Conservation (phyloP, 805 yeast genomes). For the Metschnikowia cerradonensis region DNA sequence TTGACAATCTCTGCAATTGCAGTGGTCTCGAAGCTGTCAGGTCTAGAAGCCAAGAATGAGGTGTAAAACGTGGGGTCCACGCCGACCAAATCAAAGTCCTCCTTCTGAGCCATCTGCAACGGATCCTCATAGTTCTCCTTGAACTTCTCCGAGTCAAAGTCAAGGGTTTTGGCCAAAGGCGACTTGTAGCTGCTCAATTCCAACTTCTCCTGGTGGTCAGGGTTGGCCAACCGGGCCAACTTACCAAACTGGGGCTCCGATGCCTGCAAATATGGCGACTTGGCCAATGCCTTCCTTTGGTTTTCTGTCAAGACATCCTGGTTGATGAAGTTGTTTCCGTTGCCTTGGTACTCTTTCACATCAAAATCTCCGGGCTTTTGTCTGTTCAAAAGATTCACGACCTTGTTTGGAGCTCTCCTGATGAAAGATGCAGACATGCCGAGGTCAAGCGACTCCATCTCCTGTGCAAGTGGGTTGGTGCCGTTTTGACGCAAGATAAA, state of each 20-base stretch:
- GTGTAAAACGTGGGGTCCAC: slow-evolving; percentile 63
- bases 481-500: not conserved
- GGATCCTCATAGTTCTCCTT: slow-evolving; percentile 27
- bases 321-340: slow-evolving; percentile 21
- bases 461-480: slow-evolving; percentile 16
- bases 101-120: slow-evolving; percentile 39
- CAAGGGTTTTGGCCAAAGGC: slow-evolving; percentile 21
- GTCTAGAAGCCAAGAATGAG: slow-evolving; percentile 78
- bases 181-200: slow-evolving; percentile 18
- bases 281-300: slow-evolving; percentile 52
- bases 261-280: slow-evolving; percentile 53
- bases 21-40: slow-evolving; percentile 80
- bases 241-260: slow-evolving; percentile 56
- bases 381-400: slow-evolving; percentile 27
- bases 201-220: slow-evolving; percentile 16
- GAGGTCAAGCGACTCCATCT: slow-evolving; percentile 31
- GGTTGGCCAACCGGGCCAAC: slow-evolving; percentile 39
- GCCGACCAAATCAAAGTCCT: slow-evolving; percentile 37
- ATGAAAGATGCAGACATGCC: slow-evolving; percentile 41
- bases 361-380: slow-evolving; percentile 18
- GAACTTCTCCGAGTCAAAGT: slow-evolving; percentile 14
- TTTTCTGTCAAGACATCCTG: slow-evolving; percentile 38
- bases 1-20: slow-evolving; percentile 73
- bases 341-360: slow-evolving; percentile 28
- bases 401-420: slow-evolving; percentile 36